phyloP scores from a whole-genome alignment of 441 rosid species.

The Rhodomyrtus psidioides region DNA sequence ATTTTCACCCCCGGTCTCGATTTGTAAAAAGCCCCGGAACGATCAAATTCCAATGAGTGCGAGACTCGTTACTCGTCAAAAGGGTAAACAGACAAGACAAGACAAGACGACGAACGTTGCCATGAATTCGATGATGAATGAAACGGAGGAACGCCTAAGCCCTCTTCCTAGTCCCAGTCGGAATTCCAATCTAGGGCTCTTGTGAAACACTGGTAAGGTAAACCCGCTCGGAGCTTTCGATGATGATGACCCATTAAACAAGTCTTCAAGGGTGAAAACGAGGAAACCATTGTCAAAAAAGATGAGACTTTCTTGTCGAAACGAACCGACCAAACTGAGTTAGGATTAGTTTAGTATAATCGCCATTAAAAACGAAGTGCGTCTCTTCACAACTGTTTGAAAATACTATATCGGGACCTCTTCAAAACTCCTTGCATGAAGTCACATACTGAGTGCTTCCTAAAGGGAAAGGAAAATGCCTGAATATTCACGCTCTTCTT shows the following conservation, averaged over 20 bases:
- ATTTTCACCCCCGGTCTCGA: constrained; percentile 1
- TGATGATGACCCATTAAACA: background rate
- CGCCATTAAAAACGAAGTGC: background rate
- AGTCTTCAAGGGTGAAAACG: background rate
- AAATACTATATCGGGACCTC: background rate
- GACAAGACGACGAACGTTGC: background rate
- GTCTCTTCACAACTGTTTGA: background rate
- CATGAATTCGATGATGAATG: background rate
- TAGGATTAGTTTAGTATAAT: background rate
- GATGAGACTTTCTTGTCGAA: background rate
- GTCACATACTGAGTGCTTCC: fast-evolving
- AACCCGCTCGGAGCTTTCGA: background rate
- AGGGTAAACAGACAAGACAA: too few species aligned
- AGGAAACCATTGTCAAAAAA: background rate
- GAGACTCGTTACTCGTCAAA: background rate
- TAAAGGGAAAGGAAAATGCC: background rate
- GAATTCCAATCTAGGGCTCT: background rate
- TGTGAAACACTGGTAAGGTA: background rate
- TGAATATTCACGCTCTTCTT: background rate
- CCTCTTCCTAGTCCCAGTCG: background rate
- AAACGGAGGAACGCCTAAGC: background rate
- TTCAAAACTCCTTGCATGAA: fast-evolving
- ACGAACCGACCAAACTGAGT: background rate
- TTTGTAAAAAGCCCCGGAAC: background rate
- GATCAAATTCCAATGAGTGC: background rate